These are phyloP conservation scores for Eucalyptus rudis DNA, from an alignment of 345 rosid species.

Conservation along the genomic window DNA sequence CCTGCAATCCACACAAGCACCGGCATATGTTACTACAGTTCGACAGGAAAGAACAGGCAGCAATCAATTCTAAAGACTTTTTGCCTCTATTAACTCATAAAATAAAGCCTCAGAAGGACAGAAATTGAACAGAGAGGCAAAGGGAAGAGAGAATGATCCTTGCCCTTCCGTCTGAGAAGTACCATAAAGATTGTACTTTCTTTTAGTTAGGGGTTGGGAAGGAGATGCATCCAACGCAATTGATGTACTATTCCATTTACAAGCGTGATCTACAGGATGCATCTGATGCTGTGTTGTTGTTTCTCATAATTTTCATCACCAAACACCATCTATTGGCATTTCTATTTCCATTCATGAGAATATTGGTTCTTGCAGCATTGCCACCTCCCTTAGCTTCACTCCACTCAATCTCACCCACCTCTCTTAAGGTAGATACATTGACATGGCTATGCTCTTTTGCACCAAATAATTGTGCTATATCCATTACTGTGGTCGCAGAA, in stretches of 20 bases:
- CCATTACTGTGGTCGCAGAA: background rate
- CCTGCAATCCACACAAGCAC: conserved; percentile 7
- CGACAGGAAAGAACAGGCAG: background rate
- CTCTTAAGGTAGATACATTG: background rate
- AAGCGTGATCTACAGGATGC: background rate
- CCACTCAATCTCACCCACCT: background rate
- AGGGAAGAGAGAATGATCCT: background rate
- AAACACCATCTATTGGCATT: background rate
- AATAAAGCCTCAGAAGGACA: background rate
- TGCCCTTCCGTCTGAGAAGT: background rate
- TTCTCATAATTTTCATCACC: background rate
- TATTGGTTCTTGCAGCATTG: background rate
- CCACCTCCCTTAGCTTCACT: background rate
- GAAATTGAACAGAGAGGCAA: background rate
- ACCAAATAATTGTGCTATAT: background rate
- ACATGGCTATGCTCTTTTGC: background rate
- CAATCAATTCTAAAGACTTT: background rate
- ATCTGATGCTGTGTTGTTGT: background rate
- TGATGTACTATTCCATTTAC: background rate
- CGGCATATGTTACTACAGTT: background rate
- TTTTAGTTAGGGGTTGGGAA: background rate
- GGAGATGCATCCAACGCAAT: background rate
- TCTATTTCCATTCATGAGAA: background rate
- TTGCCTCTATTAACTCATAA: background rate
- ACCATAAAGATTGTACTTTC: background rate